These are phyloP conservation scores for Solanum aculeatissimum DNA, from an alignment of 305 asterid genomes.

Conservation along the genomic window DNA sequence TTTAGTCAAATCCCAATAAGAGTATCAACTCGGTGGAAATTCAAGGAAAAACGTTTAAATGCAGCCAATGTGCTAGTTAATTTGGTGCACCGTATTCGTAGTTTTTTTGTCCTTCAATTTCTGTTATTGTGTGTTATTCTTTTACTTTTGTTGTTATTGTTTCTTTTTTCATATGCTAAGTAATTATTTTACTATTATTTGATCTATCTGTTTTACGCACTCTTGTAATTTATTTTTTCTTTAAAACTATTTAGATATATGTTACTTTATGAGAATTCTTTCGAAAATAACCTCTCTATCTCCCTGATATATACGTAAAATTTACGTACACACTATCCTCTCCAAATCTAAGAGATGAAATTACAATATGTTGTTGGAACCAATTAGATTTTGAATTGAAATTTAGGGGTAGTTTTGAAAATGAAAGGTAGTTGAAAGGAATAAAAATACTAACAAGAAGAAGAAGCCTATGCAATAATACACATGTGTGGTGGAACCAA, in stretches of 20 bases:
- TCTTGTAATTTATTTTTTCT: not conserved
- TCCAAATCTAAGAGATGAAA: too few species aligned
- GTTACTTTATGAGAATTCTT: accelerated
- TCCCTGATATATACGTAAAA: not conserved
- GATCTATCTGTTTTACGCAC: not conserved
- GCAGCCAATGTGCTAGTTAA: not conserved
- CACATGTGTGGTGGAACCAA: not conserved
- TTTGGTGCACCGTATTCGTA: too few species aligned
- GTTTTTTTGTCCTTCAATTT: not conserved
- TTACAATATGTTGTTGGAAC: not conserved
- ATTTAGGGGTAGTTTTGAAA: not conserved
- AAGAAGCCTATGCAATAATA: not conserved
- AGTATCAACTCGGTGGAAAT: not conserved
- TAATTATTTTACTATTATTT: not conserved
- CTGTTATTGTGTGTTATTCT: too few species aligned
- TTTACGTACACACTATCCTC: not conserved
- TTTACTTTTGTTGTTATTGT: too few species aligned
- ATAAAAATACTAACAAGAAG: too few species aligned
- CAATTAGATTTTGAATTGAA: not conserved
- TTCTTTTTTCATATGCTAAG: not conserved
- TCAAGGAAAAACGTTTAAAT: too few species aligned
- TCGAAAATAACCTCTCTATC: not conserved
- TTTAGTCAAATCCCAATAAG: not conserved
- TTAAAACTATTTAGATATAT: not conserved
- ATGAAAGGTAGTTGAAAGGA: not conserved